A percentile compares a stretch with the other conserved stretches of the same genome.
Evolutionary conservation across 176 grass and related monocot genomes (phyloP).

Genomic region (maize (Zea mays)): DNA sequence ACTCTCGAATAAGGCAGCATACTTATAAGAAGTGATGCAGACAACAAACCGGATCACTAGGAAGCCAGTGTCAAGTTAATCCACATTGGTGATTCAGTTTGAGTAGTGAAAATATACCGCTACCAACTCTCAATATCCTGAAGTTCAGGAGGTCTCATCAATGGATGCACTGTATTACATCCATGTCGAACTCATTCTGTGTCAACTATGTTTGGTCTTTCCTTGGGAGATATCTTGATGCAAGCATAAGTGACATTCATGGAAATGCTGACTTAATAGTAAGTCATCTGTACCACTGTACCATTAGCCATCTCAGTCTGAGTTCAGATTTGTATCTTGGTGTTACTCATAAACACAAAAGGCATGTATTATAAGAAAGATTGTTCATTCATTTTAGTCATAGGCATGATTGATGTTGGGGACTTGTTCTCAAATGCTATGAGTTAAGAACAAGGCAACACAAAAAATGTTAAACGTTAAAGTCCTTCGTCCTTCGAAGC

Average conservation of each 20-base stretch:
- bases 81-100: not conserved
- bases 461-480: too few species aligned
- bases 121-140: not conserved
- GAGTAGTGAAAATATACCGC: not conserved
- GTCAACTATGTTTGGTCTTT: not conserved
- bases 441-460: too few species aligned
- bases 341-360: conserved; percentile 26
- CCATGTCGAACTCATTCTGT: not conserved
- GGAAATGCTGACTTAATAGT: conserved; percentile 8
- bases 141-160: not conserved
- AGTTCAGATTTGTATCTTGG: not conserved
- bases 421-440: too few species aligned
- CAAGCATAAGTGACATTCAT: conserved; percentile 1
- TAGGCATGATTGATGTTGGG: not conserved
- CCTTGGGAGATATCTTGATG: not conserved
- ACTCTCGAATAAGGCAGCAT: conserved; percentile 5
- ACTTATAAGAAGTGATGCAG: not conserved
- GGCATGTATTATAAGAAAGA: not conserved
- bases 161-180: conserved; percentile 19
- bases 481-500: too few species aligned
- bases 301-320: not conserved
- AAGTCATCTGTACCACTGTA: not conserved
- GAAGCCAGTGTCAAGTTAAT: conserved; percentile 19
- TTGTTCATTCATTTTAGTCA: conserved; percentile 13
- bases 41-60: not conserved